Evolutionary conservation across 441 rosid species (phyloP).

Genomic region (Jatropha multifida): DNA sequence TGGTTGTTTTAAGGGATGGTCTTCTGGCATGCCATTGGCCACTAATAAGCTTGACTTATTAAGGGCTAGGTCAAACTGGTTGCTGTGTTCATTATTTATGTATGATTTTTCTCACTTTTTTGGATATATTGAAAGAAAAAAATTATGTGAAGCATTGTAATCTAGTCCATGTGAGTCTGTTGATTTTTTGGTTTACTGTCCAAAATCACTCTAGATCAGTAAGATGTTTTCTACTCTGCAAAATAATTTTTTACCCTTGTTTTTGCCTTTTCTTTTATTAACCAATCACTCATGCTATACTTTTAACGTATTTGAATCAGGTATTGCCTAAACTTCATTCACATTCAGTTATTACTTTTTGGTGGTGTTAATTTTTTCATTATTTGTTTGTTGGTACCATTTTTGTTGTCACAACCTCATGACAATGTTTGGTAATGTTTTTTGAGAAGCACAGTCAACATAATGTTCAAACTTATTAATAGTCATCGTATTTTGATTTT

Average conservation of each 20-base stretch:
- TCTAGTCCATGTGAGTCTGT: neutral
- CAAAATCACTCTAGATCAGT: neutral
- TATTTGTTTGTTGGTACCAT: neutral
- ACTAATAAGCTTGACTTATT: neutral
- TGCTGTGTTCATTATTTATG: too few relatives aligned
- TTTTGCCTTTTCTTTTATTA: neutral
- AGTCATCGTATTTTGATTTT: constrained; percentile 17
- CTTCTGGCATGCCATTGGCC: neutral
- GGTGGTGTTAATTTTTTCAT: neutral
- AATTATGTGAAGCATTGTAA: neutral
- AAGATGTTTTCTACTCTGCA: neutral
- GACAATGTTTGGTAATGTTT: neutral
- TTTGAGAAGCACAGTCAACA: neutral
- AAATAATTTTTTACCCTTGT: neutral
- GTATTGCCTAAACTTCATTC: neutral
- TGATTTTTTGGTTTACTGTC: neutral
- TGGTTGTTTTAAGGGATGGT: neutral
- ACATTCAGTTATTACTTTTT: neutral
- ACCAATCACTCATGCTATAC: neutral
- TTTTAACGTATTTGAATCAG: neutral
- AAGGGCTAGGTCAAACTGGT: neutral
- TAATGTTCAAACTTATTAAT: neutral
- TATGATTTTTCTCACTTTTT: neutral
- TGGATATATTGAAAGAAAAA: neutral
- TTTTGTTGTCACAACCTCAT: constrained; percentile 1